Evolutionary conservation across 768 basidiomycete genomes (phyloP), one percentile per base, ranked within the genome.

Genomic region (Chlorophyllum brunneum): DNA sequence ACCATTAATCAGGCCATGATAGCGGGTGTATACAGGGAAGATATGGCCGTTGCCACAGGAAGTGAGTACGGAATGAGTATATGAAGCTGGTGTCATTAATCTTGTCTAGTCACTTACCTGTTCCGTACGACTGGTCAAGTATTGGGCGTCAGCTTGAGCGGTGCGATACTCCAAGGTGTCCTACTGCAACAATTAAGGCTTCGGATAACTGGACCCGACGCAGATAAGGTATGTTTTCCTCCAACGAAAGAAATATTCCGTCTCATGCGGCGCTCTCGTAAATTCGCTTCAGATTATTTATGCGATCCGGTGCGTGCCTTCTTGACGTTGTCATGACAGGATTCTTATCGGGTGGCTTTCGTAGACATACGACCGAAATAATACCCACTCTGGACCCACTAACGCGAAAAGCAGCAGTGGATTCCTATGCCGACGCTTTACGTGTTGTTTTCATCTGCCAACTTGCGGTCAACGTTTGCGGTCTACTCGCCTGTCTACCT

Each of bases 71-170:
- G 88, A 74, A 49, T 41, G 46, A 46, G 45, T 45, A 44, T 56
- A 54, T 53, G 56, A 44, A 57, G 56, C 55, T 44, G 31, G 45
- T 55, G 56, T 54, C 48, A 7, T 51, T 54, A 27, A 55, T 36
- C 24, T 44, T 40, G 42, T 47, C 41, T 50, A 95, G 93, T 95
- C 61, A 90, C 89, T 27, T 98, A 98, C 68, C 76, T 97, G 41
- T 95, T 95, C 75, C 76, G 95, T 57, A 94, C 92, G 6, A 88
- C 91, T 15, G 95, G 95, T 2, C 95, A 98, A 73, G 97, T 97
- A 20, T 77, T 98, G 49, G 97, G 95, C 30, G 95, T 99, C 48
- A 89, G 90, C 60, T 72, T 95, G 40, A 85, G 85, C 59, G 90
- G 92, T 18, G 86, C 92, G 0, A 66, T 98, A 23, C 70, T 95